Percentiles rank a stretch among this genome's conserved stretches.
Conservation (phyloP, 768 basidiomycete species). For the Lactifluus echinatus region DNA sequence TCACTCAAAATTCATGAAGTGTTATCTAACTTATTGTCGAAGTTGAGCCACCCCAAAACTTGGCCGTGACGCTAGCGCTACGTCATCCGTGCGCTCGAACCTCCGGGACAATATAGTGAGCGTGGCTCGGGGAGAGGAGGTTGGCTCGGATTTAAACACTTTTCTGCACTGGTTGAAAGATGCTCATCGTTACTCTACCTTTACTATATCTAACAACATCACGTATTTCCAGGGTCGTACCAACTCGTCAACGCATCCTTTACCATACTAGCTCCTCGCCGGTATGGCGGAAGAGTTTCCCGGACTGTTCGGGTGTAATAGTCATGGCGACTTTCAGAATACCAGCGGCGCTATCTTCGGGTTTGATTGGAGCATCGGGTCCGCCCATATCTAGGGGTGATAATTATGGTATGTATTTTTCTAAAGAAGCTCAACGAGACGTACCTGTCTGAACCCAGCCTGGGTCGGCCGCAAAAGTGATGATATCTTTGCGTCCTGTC, state of each 20-base stretch:
- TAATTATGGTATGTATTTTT: not conserved
- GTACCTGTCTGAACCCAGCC: conserved; percentile 35
- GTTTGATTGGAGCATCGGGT: conserved; percentile 25
- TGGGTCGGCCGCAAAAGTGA: conserved; percentile 28
- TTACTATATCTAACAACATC: too few species aligned
- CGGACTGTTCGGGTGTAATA: conserved; percentile 25
- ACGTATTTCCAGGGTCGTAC: too few species aligned
- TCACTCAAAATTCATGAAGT: too few species aligned
- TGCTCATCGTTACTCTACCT: too few species aligned
- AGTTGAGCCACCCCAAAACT: too few species aligned
- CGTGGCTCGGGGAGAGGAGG: too few species aligned
- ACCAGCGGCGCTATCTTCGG: conserved; percentile 25
- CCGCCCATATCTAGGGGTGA: conserved; percentile 19
- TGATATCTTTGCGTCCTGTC: conserved; percentile 28
- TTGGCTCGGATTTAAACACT: too few species aligned
- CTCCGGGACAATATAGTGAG: not conserved
- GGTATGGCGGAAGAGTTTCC: conserved; percentile 28
- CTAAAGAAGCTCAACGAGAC: not conserved
- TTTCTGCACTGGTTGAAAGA: too few species aligned
- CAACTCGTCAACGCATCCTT: too few species aligned
- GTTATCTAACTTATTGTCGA: too few species aligned
- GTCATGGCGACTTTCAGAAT: conserved; percentile 18
- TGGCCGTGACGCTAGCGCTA: too few species aligned
- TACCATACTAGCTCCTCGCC: conserved; percentile 29
- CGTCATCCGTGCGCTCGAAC: too few species aligned